A percentile compares a stretch with the other conserved stretches of the same genome.
phyloP scores from a whole-genome alignment of 306 rosid genomes.

The Quercus berberidifolia region DNA sequence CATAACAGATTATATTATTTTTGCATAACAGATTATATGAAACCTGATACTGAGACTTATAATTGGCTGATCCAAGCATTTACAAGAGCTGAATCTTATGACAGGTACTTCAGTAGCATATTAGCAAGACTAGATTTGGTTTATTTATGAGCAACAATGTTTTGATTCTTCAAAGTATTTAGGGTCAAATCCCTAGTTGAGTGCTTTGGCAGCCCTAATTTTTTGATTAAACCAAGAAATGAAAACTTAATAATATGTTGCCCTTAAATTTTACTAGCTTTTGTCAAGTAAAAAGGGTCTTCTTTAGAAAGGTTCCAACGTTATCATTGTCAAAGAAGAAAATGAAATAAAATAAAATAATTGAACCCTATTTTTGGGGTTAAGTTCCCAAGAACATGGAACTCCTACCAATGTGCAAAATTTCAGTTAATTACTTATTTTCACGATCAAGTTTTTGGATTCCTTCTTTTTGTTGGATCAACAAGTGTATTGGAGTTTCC shows the following conservation, averaged over 20 bases:
- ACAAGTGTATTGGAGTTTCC: not conserved
- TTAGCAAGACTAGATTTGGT: not conserved
- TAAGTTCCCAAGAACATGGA: not conserved
- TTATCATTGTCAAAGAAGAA: no score
- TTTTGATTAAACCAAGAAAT: not conserved
- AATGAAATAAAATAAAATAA: no score
- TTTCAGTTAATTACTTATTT: not conserved
- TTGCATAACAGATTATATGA: conserved; percentile 66
- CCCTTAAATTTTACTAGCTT: no score
- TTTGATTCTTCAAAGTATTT: no score
- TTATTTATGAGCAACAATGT: not conserved
- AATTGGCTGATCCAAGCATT: conserved; percentile 99
- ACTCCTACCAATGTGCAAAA: not conserved
- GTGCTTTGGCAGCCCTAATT: not conserved
- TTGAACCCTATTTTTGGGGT: not conserved
- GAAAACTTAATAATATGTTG: not conserved
- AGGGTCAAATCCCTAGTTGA: not conserved
- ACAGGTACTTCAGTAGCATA: conserved; percentile 53
- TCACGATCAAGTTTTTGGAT: not conserved
- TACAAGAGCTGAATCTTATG: conserved; percentile 97
- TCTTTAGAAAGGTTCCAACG: no score
- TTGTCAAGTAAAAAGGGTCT: no score
- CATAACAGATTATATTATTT: no score
- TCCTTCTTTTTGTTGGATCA: not conserved
- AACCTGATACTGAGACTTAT: conserved; percentile 91